A percentile compares a stretch with the other conserved stretches of the same genome.
phyloP scores from a whole-genome alignment of 441 rosid genomes.

The Croton setiger region DNA sequence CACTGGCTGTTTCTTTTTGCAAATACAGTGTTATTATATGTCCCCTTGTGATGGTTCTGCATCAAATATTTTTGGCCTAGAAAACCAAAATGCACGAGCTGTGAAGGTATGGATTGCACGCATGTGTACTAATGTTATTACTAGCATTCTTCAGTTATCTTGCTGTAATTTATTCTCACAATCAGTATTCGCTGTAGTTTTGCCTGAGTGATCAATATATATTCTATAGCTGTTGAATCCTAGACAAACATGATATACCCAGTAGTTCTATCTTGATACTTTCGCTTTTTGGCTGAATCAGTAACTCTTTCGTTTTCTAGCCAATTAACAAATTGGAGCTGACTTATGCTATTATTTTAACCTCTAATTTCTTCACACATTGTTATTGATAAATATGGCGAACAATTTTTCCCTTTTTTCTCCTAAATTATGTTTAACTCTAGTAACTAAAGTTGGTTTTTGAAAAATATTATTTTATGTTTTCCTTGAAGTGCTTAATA shows the following conservation, averaged over 20 bases:
- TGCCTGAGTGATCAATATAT: not conserved
- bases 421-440: not conserved
- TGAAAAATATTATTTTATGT: not conserved
- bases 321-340: not conserved
- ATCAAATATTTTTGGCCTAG: not conserved
- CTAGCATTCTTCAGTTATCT: constrained; percentile 1
- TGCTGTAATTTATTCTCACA: not conserved
- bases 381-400: not conserved
- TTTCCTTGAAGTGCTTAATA: not conserved
- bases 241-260: not conserved
- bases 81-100: constrained; percentile 7
- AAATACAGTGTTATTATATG: not conserved
- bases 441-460: constrained; percentile 2
- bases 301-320: not conserved
- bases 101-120: constrained; percentile 10
- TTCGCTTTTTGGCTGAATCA: not conserved
- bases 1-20: not conserved
- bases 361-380: too few relatives aligned
- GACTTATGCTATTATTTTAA: too few relatives aligned
- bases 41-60: not conserved
- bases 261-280: not conserved
- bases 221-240: not conserved
- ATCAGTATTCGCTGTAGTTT: not conserved
- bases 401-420: not conserved
- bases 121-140: not conserved